Evolutionary conservation across 2,329 filamentous ascomycete genomes (phyloP).

Genomic region (Nectriaceae sp.): DNA sequence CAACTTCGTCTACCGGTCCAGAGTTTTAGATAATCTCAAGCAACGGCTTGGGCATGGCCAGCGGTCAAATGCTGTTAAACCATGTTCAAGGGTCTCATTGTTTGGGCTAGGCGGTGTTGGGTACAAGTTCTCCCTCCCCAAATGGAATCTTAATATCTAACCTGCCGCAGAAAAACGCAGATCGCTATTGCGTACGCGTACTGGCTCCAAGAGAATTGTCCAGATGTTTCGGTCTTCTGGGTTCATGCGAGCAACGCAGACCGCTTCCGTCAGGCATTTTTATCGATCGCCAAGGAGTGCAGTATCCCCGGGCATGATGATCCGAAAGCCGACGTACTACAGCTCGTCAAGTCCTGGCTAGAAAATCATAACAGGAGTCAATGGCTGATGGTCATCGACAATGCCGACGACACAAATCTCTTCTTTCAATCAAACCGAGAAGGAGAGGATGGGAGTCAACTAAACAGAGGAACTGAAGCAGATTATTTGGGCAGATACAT

Average conservation of each 20-base stretch:
- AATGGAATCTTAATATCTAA: neutral
- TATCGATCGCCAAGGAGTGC: slow-evolving; percentile 31
- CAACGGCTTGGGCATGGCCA: neutral
- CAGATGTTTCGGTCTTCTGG: slow-evolving; percentile 34
- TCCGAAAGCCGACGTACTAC: slow-evolving; percentile 20
- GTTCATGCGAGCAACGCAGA: slow-evolving; percentile 32
- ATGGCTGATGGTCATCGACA: slow-evolving; percentile 24
- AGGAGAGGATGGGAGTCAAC: accelerated
- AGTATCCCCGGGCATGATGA: slow-evolving; percentile 28
- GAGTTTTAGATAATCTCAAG: slow-evolving; percentile 7
- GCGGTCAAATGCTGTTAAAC: accelerated
- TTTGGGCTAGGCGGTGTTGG: slow-evolving; percentile 19
- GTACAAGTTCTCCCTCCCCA: neutral
- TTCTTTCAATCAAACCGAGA: slow-evolving; percentile 2
- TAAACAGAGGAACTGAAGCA: accelerated
- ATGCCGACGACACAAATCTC: slow-evolving; percentile 21
- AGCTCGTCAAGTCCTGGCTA: slow-evolving; percentile 34
- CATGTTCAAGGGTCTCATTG: slow-evolving; percentile 4
- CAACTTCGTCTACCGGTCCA: slow-evolving; percentile 13
- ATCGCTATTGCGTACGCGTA: slow-evolving; percentile 18
- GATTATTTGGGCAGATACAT: slow-evolving; percentile 9
- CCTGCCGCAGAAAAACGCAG: slow-evolving; percentile 13
- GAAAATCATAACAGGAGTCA: slow-evolving; percentile 3
- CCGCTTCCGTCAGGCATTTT: slow-evolving; percentile 35
- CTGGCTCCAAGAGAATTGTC: slow-evolving; percentile 7